These are phyloP conservation scores for Porcisia hertigi DNA, from an alignment of 208 protist genomes.

Conservation along the genomic window DNA sequence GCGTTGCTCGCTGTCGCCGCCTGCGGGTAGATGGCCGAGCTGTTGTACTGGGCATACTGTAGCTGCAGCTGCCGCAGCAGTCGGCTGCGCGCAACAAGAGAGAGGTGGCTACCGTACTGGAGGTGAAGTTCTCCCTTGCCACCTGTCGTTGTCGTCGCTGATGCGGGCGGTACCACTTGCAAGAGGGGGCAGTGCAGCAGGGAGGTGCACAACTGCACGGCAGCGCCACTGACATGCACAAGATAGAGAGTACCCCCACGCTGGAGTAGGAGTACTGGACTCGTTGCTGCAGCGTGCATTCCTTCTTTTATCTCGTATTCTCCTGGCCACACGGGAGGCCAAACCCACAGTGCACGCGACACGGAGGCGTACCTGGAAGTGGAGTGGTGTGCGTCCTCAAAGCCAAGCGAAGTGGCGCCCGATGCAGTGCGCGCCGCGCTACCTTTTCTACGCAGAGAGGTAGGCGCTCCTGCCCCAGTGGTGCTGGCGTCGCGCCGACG, in stretches of 20 bases:
- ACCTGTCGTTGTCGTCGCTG: not conserved
- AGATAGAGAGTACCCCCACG: slow-evolving; percentile 34
- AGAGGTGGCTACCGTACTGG: slow-evolving; percentile 26
- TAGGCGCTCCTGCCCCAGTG: not conserved
- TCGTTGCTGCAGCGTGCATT: slow-evolving; percentile 1
- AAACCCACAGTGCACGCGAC: slow-evolving; percentile 31
- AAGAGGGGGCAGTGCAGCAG: slow-evolving; percentile 26
- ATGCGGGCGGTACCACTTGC: slow-evolving; percentile 3
- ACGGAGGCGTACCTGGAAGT: slow-evolving; percentile 29
- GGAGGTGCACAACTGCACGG: slow-evolving; percentile 37
- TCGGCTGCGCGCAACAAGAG: slow-evolving; percentile 9
- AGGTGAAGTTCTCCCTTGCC: slow-evolving; percentile 8
- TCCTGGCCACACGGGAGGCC: slow-evolving; percentile 23
- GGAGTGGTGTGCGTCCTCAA: slow-evolving; percentile 17
- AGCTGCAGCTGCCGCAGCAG: slow-evolving; percentile 25
- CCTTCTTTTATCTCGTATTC: not conserved
- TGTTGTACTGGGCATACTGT: slow-evolving; percentile 23
- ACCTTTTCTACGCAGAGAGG: slow-evolving; percentile 5
- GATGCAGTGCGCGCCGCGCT: not conserved
- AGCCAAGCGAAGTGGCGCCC: not conserved
- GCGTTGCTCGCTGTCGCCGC: slow-evolving; percentile 6
- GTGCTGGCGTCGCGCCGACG: slow-evolving; percentile 13
- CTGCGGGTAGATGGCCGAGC: slow-evolving; percentile 7
- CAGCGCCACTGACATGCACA: slow-evolving; percentile 35
- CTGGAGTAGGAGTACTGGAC: slow-evolving; percentile 40